Base-by-base conservation (phyloP, 2,329 filamentous ascomycete species). In the Colletotrichum sublineola region DNA sequence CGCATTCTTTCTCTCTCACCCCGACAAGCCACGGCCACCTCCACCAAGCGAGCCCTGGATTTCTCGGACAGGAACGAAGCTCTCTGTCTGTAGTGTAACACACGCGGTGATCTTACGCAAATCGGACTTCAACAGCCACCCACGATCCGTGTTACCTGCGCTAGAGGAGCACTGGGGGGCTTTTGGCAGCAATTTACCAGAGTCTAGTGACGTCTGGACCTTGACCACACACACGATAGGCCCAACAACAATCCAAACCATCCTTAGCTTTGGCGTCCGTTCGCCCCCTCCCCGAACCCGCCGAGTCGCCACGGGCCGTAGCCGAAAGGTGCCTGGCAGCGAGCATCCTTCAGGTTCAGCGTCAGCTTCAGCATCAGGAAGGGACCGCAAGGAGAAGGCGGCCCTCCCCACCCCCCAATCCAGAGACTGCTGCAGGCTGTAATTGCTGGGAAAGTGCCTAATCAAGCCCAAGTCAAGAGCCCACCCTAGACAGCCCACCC, bases 401-500 rank as follows among this genome's bases (percentile, higher is more conserved):
- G 61, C 61, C 61, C 61, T 38, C 42, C 58, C 20, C 14, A 24
- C 24, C 20, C 14, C 55, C 55, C 24, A 40, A 46, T 33, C 11
- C 29, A 61, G 24, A 52, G 18, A 24, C 61, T 52, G 33, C 20
- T 42, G 15, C 42, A 52, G 61, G 57, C 46, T 63, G 58, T 58
- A 63, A 58, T 53, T 46, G 52, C 52, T 60, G 38, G 38, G 48
- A 38, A 68, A 55, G 53, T 60, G 55, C 65, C 70, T 65, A 50
- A 4, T 31, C 44, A 68, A 55, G 61, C 36, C 57, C 63, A 63
- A 71, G 63, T 20, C 40, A 46, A 46, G 61, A 38, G 40, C n/a
- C 57, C 63, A 72, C 60, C 48, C 72, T 58, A 68, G 60, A 33
- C 64, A 60, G 58, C 64, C 55, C 65, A 60, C 63, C 63, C 58